Base-by-base conservation (phyloP, 768 basidiomycete species). In the Tulasnella sp. region DNA sequence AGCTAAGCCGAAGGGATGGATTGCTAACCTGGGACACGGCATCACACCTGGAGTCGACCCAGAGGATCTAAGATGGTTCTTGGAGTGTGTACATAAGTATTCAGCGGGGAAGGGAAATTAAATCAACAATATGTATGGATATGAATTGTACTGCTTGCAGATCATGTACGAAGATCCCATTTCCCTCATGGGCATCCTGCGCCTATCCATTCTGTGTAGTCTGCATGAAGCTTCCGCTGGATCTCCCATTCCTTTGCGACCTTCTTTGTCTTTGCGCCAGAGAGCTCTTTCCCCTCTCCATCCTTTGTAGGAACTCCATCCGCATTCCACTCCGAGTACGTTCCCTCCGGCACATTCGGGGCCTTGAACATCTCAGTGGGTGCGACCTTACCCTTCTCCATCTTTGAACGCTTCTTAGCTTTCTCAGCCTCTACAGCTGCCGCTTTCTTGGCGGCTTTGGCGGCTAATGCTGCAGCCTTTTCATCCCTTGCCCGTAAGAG, bases 41-140 rank as follows among this genome's bases (percentile, higher is more conserved):
- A 94, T 99, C 66, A 96, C 93, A 3, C 96, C 96, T 10, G 87
- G 83, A 24, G 94, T 98, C 13, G 83, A 96, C 70, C 92, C 95
- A 21, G 93, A 97, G 58, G 90, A 96, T 70, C 75, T 96, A 70
- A 76, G 78, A 58, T 95, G 84, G 82, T 96, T 95, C 76, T 81
- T 95, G 63, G 80, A 95, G 70, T 94, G 91, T 67, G 78, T 92
- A 50, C 88, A 86, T 67, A 89, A 84, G 67, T 88, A 90, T 68
- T 91, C 89, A 2, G 41, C 43, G 24, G 21, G 48, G 30, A 30
- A 60, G 19, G 24, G 47, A 58, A 23, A 17, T 26, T n/a, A 10
- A 58, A 26, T 45, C 23, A 10, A 52, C n/a, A n/a, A 5, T n/a
- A 38, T 38, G 34, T 5, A 38, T n/a, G n/a, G n/a, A n/a, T n/a